Evolutionary conservation across 345 rosid species (phyloP), one percentile per base, ranked within the genome.

Genomic region (Adansonia digitata): DNA sequence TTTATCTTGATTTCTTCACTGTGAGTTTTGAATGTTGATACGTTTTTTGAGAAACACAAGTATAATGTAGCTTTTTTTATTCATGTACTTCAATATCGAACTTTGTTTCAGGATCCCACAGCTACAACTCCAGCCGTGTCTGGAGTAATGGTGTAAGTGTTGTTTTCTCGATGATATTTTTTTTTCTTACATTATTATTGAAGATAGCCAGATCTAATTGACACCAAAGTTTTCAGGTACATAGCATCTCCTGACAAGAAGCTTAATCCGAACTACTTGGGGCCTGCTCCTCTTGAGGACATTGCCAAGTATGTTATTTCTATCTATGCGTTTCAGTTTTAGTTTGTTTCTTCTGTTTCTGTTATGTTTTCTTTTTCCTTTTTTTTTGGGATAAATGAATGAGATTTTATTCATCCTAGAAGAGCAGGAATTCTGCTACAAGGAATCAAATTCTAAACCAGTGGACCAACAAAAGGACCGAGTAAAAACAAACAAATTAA

Each of bases 91-190:
- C 78, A n/a, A n/a, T 75, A 46, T 74, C 70, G 24, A 72, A 64
- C 67, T 74, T 55, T 75, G 59, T 79, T 83, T 67, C 88, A 94
- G 98, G 97, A 91, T 7, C 71, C 86, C 13, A 62, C 76, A 55
- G 89, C 87, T 62, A 73, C 86, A 77, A 78, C 87, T 67, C 95
- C 97, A 8, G 93, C 97, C n/a, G 55, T 92, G 52, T 63, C 90
- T 24, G 88, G 94, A 75, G 92, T 94, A 14, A 82, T 91, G 94
- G 90, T 94, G 97, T 89, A 85, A 91, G 98, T 79, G 65, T 9
- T 46, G 65, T 57, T 56, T 57, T 43, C 18, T 17, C 14, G 29
- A 43, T 72, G 68, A 6, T 18, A 26, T 42, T 27, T 46, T 8
- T 17, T 24, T 43, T 57, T 59, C 67, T 37, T 24, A 43, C 56